Conservation (phyloP, 306 rosid species). For the Trifolium repens region DNA sequence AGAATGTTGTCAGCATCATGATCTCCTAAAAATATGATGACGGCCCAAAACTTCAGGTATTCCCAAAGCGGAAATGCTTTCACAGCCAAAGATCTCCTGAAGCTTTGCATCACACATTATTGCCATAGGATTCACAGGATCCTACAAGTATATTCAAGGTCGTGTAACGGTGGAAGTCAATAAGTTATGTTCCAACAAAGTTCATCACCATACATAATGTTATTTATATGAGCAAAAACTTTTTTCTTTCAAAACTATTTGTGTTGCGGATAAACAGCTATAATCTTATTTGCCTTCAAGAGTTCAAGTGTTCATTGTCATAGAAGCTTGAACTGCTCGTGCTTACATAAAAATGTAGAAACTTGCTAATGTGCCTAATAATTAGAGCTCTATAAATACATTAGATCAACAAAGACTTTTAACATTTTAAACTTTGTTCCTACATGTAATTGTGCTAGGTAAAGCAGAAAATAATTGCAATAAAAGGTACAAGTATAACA, state of each 20-base stretch:
- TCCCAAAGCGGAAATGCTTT: conserved; percentile 75
- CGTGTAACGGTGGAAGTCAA: conserved; percentile 11
- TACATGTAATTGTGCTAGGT: not conserved
- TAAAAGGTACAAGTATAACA: not conserved
- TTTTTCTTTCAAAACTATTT: conserved; percentile 2
- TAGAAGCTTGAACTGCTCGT: conserved; percentile 23
- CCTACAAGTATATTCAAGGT: conserved; percentile 53
- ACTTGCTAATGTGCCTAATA: not conserved
- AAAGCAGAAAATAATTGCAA: conserved; percentile 20
- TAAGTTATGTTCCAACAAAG: conserved; percentile 29
- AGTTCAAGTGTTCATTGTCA: not conserved
- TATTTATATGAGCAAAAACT: not conserved
- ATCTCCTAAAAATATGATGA: conserved; percentile 73
- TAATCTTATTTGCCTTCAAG: conserved; percentile 20
- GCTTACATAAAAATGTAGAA: conserved; percentile 24
- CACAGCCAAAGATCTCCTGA: conserved; percentile 81
- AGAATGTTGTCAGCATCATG: conserved; percentile 56
- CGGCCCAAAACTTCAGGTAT: conserved; percentile 75
- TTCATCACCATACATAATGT: conserved; percentile 11
- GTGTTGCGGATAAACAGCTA: conserved; percentile 4
- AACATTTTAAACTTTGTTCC: not conserved
- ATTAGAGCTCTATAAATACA: not conserved
- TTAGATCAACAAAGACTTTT: not conserved
- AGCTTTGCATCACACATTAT: conserved; percentile 75
- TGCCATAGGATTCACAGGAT: conserved; percentile 77